phyloP scores from a whole-genome alignment of 768 basidiomycete genomes.

The Porphyrellus cyaneotinctus region DNA sequence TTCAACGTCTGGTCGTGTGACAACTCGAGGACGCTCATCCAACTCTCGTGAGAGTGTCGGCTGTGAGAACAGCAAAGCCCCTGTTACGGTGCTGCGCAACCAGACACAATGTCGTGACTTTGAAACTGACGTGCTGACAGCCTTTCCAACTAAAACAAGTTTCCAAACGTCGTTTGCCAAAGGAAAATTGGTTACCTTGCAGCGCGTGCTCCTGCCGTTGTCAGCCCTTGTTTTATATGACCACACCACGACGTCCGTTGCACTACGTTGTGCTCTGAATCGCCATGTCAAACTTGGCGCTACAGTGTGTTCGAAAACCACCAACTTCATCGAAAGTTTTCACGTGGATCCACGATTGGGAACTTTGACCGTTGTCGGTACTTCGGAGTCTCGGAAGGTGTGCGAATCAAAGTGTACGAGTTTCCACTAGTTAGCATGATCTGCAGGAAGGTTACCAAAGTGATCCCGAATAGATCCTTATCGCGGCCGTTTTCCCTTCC shows the following conservation, averaged over 20 bases:
- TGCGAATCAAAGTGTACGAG: background rate
- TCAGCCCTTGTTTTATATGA: background rate
- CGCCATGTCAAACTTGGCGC: too few relatives aligned
- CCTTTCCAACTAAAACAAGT: background rate
- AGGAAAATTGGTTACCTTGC: background rate
- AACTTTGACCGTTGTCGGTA: too few relatives aligned
- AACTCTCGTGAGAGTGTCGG: too few relatives aligned
- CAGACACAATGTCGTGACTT: background rate
- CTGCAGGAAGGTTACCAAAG: background rate
- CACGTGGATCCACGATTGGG: too few relatives aligned
- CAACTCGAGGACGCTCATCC: too few relatives aligned
- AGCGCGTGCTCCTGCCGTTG: background rate
- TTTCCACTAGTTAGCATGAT: constrained; percentile 2
- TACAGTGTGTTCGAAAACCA: too few relatives aligned
- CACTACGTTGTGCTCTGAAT: background rate
- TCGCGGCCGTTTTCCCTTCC: constrained; percentile 5
- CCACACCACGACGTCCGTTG: background rate
- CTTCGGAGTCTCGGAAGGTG: background rate
- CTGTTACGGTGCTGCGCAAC: background rate
- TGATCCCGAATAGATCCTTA: constrained; percentile 7
- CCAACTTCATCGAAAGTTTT: background rate
- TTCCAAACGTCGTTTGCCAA: background rate
- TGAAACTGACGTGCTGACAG: background rate
- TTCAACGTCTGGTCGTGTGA: too few relatives aligned
- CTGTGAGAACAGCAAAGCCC: too few relatives aligned